Base-by-base conservation (phyloP, 2,329 filamentous ascomycete species). In the Teratosphaeria epicoccoides region DNA sequence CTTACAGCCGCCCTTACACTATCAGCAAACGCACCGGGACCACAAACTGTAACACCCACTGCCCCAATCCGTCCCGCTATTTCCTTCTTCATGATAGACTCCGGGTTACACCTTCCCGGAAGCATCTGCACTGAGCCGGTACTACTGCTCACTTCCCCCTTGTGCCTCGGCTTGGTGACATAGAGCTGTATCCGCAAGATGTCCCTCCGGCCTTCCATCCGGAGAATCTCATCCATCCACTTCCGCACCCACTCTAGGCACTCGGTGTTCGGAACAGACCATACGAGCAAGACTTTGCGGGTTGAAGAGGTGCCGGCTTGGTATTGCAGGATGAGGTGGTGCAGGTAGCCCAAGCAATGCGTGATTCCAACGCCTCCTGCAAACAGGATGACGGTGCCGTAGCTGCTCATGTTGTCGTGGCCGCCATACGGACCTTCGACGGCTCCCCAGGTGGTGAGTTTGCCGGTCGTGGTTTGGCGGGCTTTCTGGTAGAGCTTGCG, bases 331-430 rank as follows among this genome's bases (percentile, higher is more conserved):
- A 90, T 80, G 1, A 91, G 77, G 57, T 88, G 80, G 52, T 83
- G 81, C 37, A 90, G 78, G 65, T 87, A 85, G 49, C 84, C 84
- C 24, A 89, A 81, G 57, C 85, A 84, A 61, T 91, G 86, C 1
- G 87, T 88, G 61, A 91, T 87, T 56, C 87, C 87, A 11, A 90
- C 84, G 61, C 87, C 87, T 52, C 85, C 87, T 0, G 87, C 87
- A 64, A 91, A 87, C 37, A 91, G 77, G 67, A 90, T 80, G 25
- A 85, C 82, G 0, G 85, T 88, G 57, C 87, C 87, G 67, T 88
- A 90, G 1, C 84, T 88, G 54, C 83, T 76, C 65, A 90, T 76
- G 57, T 73, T 76, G 65, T 88, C 83, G 63, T 83, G 76, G 33
- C 82, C 84, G 47, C 85, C 77, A 63, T 91, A 91, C 0, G 87